Base-by-base conservation (phyloP, 176 grass and related monocot genomes). In the Oryza coarctata region DNA sequence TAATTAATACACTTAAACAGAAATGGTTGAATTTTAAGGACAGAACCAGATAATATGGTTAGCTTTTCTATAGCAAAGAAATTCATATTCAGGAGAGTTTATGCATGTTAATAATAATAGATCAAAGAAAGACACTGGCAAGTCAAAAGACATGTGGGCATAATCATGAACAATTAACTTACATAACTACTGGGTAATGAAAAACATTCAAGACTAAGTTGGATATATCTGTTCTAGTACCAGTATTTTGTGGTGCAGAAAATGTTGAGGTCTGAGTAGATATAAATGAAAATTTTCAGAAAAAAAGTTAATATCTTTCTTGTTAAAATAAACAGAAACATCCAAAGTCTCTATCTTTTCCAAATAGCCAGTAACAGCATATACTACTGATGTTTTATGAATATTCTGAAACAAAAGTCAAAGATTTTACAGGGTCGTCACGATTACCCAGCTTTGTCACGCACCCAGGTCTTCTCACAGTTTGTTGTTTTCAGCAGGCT, bases 161-260 rank as follows among this genome's bases (percentile, higher is more conserved):
- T 2, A 82, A 73, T 58, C 27, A 73, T 64, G 47, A 36, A 15
- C 28, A 82, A 22, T 75, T 75, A 28, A 69, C 90, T 83, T 83
- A 89, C 75, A 84, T 26, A 68, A 76, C 4, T 22, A 58, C 2
- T 84, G 92, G 92, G 45, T 98, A 90, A 84, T 88, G 75, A 77
- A 98, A 95, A 88, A 93, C 82, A 86, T 55, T 81, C 88, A 95
- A 63, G 73, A 98, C 88, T 87, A 90, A 66, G 11, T 77, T 60
- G 28, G 40, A 6, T 38, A 82, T 5, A 35, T 86, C 82, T 38
- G 64, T 47, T 60, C 68, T 82, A 75, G 82, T 50, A 78, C 82
- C 63, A 74, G 81, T 45, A 65, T 67, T 68, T 68, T 50, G 80
- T 22, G 45, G 70, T 52, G 57, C 77, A 40, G 76, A 82, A 32